phyloP scores from a whole-genome alignment of 2,329 filamentous ascomycete species.

The Ascochyta lentis region DNA sequence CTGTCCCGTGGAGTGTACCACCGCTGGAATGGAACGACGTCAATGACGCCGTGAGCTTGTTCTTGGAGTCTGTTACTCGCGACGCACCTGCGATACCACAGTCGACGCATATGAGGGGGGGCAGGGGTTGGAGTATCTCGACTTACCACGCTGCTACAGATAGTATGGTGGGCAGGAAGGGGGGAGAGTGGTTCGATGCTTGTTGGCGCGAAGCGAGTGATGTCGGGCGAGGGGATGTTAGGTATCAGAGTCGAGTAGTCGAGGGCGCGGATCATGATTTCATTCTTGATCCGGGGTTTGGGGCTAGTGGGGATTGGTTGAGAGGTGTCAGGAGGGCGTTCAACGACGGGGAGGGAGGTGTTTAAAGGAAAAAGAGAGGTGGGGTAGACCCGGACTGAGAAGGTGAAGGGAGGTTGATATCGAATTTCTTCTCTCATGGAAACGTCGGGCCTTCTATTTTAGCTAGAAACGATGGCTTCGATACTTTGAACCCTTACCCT shows the following conservation, averaged over 20 bases:
- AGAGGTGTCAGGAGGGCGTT: slow-evolving; percentile 19
- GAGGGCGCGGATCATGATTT: slow-evolving; percentile 27
- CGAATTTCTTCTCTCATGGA: too few species aligned
- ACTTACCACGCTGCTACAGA: slow-evolving; percentile 30
- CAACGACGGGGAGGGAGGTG: not conserved
- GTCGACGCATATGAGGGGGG: too few species aligned
- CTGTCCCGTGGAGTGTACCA: slow-evolving; percentile 18
- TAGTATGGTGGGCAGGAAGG: slow-evolving; percentile 29
- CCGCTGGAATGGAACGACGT: slow-evolving; percentile 22
- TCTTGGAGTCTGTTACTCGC: slow-evolving; percentile 7
- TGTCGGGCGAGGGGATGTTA: not conserved
- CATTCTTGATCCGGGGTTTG: slow-evolving; percentile 26
- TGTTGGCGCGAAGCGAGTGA: slow-evolving; percentile 18
- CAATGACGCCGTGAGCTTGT: slow-evolving; percentile 18
- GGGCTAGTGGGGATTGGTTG: slow-evolving; percentile 23
- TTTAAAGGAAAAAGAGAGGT: too few species aligned
- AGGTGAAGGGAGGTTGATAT: too few species aligned
- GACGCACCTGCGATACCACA: not conserved
- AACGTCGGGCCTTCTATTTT: too few species aligned
- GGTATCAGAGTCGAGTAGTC: slow-evolving; percentile 22
- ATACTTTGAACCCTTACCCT: too few species aligned
- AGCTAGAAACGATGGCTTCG: too few species aligned
- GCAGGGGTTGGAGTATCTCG: slow-evolving; percentile 17
- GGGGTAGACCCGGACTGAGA: too few species aligned
- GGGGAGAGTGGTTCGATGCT: slow-evolving; percentile 27